These are phyloP conservation scores for Apiotrichum brassicae DNA, from an alignment of 1,284 basidiomycete genomes.

Conservation along the genomic window DNA sequence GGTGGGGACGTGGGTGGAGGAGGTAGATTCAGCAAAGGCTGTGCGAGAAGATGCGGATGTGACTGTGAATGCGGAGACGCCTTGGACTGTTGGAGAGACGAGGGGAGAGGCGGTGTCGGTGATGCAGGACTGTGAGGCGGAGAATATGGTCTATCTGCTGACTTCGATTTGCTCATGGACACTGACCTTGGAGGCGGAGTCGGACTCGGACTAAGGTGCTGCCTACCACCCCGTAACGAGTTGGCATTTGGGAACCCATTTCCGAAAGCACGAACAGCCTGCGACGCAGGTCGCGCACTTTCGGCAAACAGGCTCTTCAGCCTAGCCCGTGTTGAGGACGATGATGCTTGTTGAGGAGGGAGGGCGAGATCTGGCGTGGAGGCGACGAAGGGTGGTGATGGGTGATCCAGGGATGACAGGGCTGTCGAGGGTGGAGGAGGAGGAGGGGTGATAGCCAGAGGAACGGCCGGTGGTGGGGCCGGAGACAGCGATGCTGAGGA, in stretches of 20 bases:
- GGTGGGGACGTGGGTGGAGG: neutral
- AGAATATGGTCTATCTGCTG: neutral
- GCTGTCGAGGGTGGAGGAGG: neutral
- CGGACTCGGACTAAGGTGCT: neutral
- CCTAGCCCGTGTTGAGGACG: neutral
- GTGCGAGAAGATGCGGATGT: neutral
- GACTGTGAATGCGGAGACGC: too few relatives aligned
- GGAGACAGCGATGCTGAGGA: neutral
- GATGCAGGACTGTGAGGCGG: neutral
- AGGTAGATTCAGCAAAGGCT: neutral
- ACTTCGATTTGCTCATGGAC: too few relatives aligned
- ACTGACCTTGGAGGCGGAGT: too few relatives aligned
- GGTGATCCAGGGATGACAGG: slow-evolving; percentile 4
- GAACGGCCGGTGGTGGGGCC: neutral
- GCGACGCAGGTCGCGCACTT: neutral
- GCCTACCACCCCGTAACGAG: neutral
- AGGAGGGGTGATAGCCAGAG: neutral
- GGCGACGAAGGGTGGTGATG: neutral
- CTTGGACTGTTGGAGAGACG: neutral
- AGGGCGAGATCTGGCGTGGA: neutral
- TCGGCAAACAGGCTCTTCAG: neutral
- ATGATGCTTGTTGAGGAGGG: neutral
- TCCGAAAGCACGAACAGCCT: slow-evolving; percentile 1
- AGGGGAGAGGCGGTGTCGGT: neutral
- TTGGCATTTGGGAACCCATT: slow-evolving; percentile 3